These are phyloP conservation scores for Dryas integrifolia DNA, from an alignment of 331 rosid genomes.

Conservation along the genomic window DNA sequence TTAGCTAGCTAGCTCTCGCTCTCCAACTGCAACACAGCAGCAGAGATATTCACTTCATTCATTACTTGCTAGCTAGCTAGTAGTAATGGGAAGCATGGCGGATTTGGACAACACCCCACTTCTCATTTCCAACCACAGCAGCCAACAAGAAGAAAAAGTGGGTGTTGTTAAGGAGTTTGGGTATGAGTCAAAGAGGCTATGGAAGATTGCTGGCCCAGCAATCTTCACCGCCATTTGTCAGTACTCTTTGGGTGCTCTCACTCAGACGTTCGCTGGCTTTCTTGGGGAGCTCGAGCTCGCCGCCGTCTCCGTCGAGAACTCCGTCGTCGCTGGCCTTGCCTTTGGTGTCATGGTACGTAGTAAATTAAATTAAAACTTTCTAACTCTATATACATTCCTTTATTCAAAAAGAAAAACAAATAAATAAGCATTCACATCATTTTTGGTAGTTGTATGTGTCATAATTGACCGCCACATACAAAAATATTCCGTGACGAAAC, in stretches of 20 bases:
- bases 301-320: conserved; percentile 66
- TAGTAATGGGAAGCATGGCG: conserved; percentile 3
- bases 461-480: no score
- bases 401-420: no score
- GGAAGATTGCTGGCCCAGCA: conserved; percentile 61
- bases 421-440: no score
- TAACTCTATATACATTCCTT: no score
- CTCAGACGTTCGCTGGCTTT: conserved; percentile 51
- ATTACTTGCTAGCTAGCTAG: background rate
- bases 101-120: conserved; percentile 37
- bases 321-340: conserved; percentile 64
- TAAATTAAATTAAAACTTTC: no score
- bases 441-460: no score
- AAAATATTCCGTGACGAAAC: no score
- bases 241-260: conserved; percentile 67
- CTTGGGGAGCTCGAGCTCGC: conserved; percentile 61
- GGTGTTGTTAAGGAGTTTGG: conserved; percentile 24
- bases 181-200: conserved; percentile 49
- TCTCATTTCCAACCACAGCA: conserved; percentile 18
- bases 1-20: no score
- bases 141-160: conserved; percentile 20
- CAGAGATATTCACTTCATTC: no score
- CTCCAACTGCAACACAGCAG: no score
- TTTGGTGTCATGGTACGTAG: conserved; percentile 63
- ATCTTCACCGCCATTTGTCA: conserved; percentile 46